These are phyloP conservation scores for Backusella luteola DNA, from an alignment of 192 early-diverging fungal genomes.

Conservation along the genomic window DNA sequence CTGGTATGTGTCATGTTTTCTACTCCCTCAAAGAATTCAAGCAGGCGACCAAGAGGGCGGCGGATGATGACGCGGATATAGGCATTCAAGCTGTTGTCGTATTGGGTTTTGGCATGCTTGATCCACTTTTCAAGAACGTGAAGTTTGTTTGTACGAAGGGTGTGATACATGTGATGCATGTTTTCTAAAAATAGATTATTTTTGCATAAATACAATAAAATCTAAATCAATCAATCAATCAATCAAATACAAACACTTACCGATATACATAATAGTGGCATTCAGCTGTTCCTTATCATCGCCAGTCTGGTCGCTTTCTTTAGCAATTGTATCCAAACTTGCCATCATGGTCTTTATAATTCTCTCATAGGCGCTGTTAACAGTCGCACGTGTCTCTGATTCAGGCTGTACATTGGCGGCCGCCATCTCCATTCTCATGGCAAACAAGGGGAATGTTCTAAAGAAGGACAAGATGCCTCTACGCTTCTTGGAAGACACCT, in stretches of 20 bases:
- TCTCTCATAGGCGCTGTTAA: constrained; percentile 78
- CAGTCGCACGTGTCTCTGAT: constrained; percentile 64
- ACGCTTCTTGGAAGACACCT: constrained; percentile 83
- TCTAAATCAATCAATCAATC: background rate
- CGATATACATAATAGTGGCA: constrained; percentile 79
- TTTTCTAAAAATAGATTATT: constrained; percentile 64
- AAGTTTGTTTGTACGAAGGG: constrained; percentile 73
- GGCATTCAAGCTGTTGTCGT: constrained; percentile 77
- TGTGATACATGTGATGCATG: constrained; percentile 90
- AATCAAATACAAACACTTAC: constrained; percentile 31
- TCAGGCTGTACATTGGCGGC: constrained; percentile 57
- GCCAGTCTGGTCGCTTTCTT: constrained; percentile 72
- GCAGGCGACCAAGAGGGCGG: constrained; percentile 80
- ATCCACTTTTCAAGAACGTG: constrained; percentile 71
- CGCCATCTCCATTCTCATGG: constrained; percentile 67
- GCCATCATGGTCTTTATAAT: constrained; percentile 86
- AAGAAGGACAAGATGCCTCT: constrained; percentile 89
- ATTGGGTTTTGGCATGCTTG: constrained; percentile 80
- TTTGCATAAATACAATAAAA: too few relatives aligned
- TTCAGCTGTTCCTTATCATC: constrained; percentile 92
- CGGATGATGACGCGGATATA: constrained; percentile 89
- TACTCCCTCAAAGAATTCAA: constrained; percentile 97
- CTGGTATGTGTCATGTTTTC: constrained; percentile 80
- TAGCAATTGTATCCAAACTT: constrained; percentile 78
- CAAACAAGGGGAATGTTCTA: constrained; percentile 88